A percentile compares a stretch with the other conserved stretches of the same genome.
Conservation (phyloP, 176 grass and related monocot species). For the Musa itinerans region DNA sequence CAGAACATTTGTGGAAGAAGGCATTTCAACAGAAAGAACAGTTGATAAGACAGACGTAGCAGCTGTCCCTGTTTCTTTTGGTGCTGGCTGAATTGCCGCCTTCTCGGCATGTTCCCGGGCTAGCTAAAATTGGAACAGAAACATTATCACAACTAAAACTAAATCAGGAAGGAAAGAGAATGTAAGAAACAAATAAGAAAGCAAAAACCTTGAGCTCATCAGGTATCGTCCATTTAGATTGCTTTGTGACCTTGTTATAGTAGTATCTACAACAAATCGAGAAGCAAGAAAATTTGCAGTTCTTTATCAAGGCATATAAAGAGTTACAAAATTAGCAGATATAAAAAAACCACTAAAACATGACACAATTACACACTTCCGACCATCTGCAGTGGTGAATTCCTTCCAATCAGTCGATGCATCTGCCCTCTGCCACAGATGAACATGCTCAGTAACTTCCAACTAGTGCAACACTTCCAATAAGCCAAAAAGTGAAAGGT, state of each 20-base stretch:
- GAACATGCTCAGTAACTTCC: not conserved
- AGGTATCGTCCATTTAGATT: conserved; percentile 95
- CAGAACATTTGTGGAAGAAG: conserved; percentile 10
- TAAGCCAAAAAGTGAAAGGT: not conserved
- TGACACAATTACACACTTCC: conserved; percentile 51
- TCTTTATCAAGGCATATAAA: not conserved
- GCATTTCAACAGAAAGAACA: conserved; percentile 13
- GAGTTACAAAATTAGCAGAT: not conserved
- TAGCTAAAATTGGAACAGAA: conserved; percentile 25
- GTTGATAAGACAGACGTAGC: conserved; percentile 19
- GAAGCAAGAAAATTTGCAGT: not conserved
- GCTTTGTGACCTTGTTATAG: conserved; percentile 68
- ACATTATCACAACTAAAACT: conserved; percentile 3
- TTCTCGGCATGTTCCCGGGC: conserved; percentile 88
- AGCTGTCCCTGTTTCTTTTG: conserved; percentile 29
- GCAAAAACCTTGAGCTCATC: conserved; percentile 69
- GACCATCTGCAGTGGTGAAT: conserved; percentile 74
- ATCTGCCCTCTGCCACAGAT: conserved; percentile 58
- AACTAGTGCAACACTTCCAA: not conserved
- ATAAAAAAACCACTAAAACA: not conserved
- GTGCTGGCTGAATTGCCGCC: conserved; percentile 30
- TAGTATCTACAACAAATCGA: conserved; percentile 41
- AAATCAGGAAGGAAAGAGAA: conserved; percentile 8
- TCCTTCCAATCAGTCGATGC: conserved; percentile 96
- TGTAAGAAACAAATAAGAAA: not conserved